Evolutionary conservation across 805 yeast genomes (phyloP).

Genomic region (Scheffersomyces stipitis): DNA sequence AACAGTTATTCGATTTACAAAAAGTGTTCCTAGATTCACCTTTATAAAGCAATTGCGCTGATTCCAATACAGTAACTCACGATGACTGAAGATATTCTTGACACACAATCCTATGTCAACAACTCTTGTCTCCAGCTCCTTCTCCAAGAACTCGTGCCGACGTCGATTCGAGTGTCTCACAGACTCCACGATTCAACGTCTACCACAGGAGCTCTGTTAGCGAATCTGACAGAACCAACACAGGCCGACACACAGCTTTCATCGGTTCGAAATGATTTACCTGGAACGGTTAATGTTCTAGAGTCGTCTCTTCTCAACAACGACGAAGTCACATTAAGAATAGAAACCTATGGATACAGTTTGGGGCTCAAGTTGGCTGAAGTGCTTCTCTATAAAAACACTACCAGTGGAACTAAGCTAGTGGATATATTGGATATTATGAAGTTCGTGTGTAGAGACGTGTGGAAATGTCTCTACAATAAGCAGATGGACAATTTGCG

Average conservation of each 20-base stretch:
- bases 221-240: constrained; percentile 19
- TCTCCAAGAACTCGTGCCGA: constrained; percentile 74
- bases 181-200: constrained; percentile 30
- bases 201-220: constrained; percentile 10
- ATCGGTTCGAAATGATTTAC: constrained; percentile 29
- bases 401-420: constrained; percentile 36
- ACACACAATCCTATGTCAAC: constrained; percentile 45
- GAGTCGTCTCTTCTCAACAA: constrained; percentile 32
- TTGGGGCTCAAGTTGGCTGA: constrained; percentile 62
- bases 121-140: constrained; percentile 59
- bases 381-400: constrained; percentile 43
- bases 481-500: constrained; percentile 91
- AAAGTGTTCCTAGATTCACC: no score
- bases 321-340: constrained; percentile 55
- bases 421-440: constrained; percentile 74
- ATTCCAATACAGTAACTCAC: no score
- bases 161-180: constrained; percentile 62
- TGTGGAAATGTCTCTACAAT: constrained; percentile 77
- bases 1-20: no score
- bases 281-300: constrained; percentile 45
- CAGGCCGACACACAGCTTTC: constrained; percentile 28
- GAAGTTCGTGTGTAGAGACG: constrained; percentile 90
- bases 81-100: constrained; percentile 19
- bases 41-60: no score
- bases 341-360: constrained; percentile 70